These are phyloP conservation scores for Nelumbo lutea DNA, from an alignment of 164 flowering plant species.

Conservation along the genomic window DNA sequence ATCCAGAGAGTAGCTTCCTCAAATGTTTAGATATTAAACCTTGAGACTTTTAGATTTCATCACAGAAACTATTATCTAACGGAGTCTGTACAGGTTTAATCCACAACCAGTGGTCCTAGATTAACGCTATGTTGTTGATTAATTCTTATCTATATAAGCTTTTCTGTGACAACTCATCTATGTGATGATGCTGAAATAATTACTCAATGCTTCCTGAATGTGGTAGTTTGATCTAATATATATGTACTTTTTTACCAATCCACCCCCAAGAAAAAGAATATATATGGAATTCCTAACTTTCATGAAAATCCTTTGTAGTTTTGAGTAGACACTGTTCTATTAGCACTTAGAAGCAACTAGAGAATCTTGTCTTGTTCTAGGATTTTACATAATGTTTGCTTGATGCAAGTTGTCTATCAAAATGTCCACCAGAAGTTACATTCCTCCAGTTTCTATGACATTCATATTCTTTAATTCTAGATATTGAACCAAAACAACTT, in stretches of 20 bases:
- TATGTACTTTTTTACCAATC: no score
- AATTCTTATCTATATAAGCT: not conserved
- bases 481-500: not conserved
- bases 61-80: not conserved
- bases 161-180: not conserved
- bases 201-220: not conserved
- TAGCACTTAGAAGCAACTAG: no score
- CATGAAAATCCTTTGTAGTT: no score
- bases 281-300: no score
- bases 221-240: no score
- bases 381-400: not conserved
- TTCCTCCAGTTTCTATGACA: not conserved
- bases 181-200: not conserved
- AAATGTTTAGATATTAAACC: not conserved
- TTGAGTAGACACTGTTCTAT: no score
- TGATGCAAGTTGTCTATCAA: not conserved
- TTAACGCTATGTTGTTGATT: not conserved
- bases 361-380: not conserved
- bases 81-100: not conserved
- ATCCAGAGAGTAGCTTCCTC: not conserved
- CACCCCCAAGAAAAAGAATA: no score
- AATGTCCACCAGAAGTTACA: not conserved
- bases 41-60: not conserved
- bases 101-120: no score
- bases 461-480: not conserved